Evolutionary conservation across 2,329 filamentous ascomycete species (phyloP), one percentile per base, ranked within the genome.

Genomic region (Fusarium sp.): DNA sequence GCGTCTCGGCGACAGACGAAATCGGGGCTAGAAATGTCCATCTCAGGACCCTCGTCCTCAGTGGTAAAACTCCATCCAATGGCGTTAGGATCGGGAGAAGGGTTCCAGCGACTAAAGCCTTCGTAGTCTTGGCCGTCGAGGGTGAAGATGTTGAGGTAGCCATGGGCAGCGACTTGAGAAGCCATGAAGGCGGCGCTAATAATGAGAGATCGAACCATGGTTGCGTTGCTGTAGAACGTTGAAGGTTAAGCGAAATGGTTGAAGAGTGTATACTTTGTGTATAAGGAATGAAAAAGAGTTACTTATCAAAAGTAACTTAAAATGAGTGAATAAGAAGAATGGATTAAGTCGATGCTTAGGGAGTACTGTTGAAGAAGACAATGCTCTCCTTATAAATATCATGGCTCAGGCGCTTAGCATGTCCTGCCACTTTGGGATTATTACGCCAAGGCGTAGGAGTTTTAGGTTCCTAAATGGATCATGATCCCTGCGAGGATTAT

Each of bases 1-100:
- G 78, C 78, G 39, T 74, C 77, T 56, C 76, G 78, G 73, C 84
- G 82, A 71, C 84, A 86, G 72, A 80, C 80, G 52, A 86, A 83
- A 59, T 84, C 82, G 34, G 77, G 58, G 36, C 73, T 77, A 51
- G 71, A 75, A 64, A 79, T 71, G 43, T 81, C 80, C 45, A 78
- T 81, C 26, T 86, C 83, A 66, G 84, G 85, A 67, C 85, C 85
- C 73, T 85, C 83, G 68, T 83, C 82, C 33, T 79, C 78, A 46
- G 85, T 81, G 22, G 77, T 74, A 38, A 80, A 79, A 6, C 77
- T 75, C 82, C 82, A 84, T 43, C 81, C 81, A 49, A 76, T 74
- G 48, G 70, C 70, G 6, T 71, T 52, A 15, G 81, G 79, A 8
- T 78, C 77, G 26, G 72, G 71, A n/a, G 72, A 55, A 33, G 72